phyloP scores from a whole-genome alignment of 148 eudicot genomes.

The Arbutus unedo region DNA sequence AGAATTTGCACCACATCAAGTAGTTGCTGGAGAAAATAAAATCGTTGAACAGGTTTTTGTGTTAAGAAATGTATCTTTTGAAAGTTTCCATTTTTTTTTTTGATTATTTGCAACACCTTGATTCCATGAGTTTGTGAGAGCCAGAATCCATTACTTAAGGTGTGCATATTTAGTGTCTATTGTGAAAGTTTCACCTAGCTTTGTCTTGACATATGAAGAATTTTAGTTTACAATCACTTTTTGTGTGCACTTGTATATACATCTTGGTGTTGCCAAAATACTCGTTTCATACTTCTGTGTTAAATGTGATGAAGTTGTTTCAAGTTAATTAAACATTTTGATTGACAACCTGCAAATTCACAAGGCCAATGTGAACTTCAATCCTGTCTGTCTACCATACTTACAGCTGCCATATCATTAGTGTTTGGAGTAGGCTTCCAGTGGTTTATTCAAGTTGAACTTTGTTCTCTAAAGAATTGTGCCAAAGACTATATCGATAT shows the following conservation, averaged over 20 bases:
- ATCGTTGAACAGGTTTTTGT: background rate
- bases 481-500: background rate
- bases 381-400: background rate
- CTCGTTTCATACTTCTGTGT: background rate
- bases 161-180: background rate
- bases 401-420: background rate
- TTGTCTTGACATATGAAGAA: background rate
- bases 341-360: background rate
- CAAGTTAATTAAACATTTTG: background rate
- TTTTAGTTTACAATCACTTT: background rate
- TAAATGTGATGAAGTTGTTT: background rate
- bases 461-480: constrained; percentile 5
- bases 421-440: background rate
- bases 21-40: background rate
- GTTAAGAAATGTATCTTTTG: background rate
- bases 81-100: background rate
- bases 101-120: background rate
- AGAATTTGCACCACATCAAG: background rate
- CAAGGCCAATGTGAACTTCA: background rate
- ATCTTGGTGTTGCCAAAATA: background rate
- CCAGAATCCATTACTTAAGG: background rate
- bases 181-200: background rate
- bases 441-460: constrained; percentile 1
- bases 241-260: background rate
- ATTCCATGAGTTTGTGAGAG: background rate